phyloP scores from a whole-genome alignment of 2,329 filamentous ascomycete genomes.

The Epichloe aotearoae region DNA sequence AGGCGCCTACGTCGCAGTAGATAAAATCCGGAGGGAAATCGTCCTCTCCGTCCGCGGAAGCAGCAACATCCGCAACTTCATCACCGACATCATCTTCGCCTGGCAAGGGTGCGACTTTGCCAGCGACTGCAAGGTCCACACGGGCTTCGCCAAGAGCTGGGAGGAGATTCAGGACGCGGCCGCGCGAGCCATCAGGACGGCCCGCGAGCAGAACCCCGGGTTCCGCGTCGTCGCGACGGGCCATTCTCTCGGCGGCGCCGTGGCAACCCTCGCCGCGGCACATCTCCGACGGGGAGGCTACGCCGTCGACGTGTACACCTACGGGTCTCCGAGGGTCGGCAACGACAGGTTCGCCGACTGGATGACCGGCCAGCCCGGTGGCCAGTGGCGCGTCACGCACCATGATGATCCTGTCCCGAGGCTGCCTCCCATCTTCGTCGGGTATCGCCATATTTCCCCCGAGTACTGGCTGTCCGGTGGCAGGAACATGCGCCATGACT shows the following conservation, averaged over 20 bases:
- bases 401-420: conserved; percentile 53
- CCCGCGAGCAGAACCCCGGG: conserved; percentile 31
- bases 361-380: conserved; percentile 37
- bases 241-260: conserved; percentile 55
- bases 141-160: conserved; percentile 49
- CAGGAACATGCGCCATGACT: conserved; percentile 18
- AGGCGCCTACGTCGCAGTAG: conserved; percentile 37
- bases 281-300: conserved; percentile 37
- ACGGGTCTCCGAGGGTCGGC: conserved; percentile 53
- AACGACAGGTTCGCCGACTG: conserved; percentile 40
- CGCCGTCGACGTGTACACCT: conserved; percentile 46
- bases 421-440: conserved; percentile 46
- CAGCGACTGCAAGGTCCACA: conserved; percentile 36
- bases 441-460: conserved; percentile 53
- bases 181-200: conserved; percentile 28
- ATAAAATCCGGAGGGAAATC: conserved; percentile 37
- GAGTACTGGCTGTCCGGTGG: conserved; percentile 50
- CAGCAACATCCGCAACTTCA: conserved; percentile 45
- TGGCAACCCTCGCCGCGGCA: conserved; percentile 46
- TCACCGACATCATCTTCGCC: conserved; percentile 35
- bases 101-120: conserved; percentile 17
- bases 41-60: conserved; percentile 49
- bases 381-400: conserved; percentile 54
- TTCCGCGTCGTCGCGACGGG: conserved; percentile 48
- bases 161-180: conserved; percentile 33